A percentile compares a stretch with the other conserved stretches of the same genome.
Evolutionary conservation across 768 basidiomycete genomes (phyloP).

Genomic region (Suillus occidentalis): DNA sequence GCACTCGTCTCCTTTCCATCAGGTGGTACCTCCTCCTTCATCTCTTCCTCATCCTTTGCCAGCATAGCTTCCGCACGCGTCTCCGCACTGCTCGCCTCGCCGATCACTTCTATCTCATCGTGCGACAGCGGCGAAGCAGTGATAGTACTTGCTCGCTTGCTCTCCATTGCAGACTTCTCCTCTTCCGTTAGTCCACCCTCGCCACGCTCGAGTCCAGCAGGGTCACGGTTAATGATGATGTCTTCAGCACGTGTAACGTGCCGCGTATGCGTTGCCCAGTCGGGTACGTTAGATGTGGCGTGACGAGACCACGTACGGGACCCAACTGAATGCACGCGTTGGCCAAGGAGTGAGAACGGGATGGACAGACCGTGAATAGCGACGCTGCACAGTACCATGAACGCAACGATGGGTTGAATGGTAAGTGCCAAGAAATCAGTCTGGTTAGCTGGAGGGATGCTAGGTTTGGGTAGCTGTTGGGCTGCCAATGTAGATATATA

Average conservation of each 20-base stretch:
- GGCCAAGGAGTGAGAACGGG: slow-evolving; percentile 89
- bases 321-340: slow-evolving; percentile 77
- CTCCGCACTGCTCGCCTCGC: not conserved
- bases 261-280: slow-evolving; percentile 81
- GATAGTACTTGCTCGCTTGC: slow-evolving; percentile 20
- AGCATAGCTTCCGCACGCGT: slow-evolving; percentile 13
- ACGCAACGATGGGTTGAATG: slow-evolving; percentile 92
- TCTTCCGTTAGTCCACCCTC: slow-evolving; percentile 30
- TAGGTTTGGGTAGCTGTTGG: slow-evolving; percentile 50
- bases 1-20: slow-evolving; percentile 40
- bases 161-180: slow-evolving; percentile 28
- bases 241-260: slow-evolving; percentile 71
- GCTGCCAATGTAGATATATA: slow-evolving; percentile 89
- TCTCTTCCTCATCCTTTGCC: slow-evolving; percentile 18
- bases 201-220: slow-evolving; percentile 52
- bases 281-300: slow-evolving; percentile 54
- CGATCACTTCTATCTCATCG: slow-evolving; percentile 14
- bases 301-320: slow-evolving; percentile 90
- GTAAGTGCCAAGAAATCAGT: slow-evolving; percentile 64
- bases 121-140: slow-evolving; percentile 10
- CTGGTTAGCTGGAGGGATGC: slow-evolving; percentile 51
- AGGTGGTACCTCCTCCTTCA: slow-evolving; percentile 40
- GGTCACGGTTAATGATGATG: slow-evolving; percentile 85
- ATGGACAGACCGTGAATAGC: slow-evolving; percentile 89
- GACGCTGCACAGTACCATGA: slow-evolving; percentile 92